Base-by-base conservation (phyloP, 1,284 basidiomycete genomes). In the Irpex lacteus region DNA sequence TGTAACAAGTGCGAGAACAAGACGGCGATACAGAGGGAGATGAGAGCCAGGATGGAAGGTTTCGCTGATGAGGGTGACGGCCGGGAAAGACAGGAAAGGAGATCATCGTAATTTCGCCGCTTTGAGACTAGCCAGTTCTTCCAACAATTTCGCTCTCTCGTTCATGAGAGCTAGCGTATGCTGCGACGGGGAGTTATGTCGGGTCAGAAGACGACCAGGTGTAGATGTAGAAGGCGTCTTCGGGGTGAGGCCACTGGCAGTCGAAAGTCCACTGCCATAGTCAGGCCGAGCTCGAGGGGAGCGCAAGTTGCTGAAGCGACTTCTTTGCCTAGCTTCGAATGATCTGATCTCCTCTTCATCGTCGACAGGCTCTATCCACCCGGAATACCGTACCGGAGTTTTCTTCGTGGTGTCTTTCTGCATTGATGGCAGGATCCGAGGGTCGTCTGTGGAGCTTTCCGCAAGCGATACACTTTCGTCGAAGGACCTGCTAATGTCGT, bases 361-460 rank as follows among this genome's bases (percentile, higher is more conserved):
- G 66, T 88, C 83, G 7, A 84, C 83, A 5, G 75, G 73, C 32
- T 80, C 75, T 54, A 89, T 87, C 73, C 78, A 84, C 0, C 86
- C 88, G 1, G 75, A 70, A 63, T 82, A 79, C 18, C 85, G 82
- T 15, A 87, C 77, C 3, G 80, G 67, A 3, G 44, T 21, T 26
- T 50, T 36, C 50, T 37, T 37, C 26, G 4, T 5, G n/a, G 32
- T 2, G n/a, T 2, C 3, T 8, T 13, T 36, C 8, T 4, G 52
- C 61, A 55, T 59, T 15, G 47, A 53, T 2, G 37, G 13, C 1
- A 26, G 21, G 8, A 68, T 37, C n/a, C n/a, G 59, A 47, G 52
- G 58, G 11, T 63, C 60, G 63, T 68, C 69, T 34, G 63, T 66
- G 50, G 34, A 58, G 37, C 63, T 66, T 44, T 55, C 32, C 19